Evolutionary conservation across 805 yeast species (phyloP).

Genomic region (Saccharomycopsis sp.): DNA sequence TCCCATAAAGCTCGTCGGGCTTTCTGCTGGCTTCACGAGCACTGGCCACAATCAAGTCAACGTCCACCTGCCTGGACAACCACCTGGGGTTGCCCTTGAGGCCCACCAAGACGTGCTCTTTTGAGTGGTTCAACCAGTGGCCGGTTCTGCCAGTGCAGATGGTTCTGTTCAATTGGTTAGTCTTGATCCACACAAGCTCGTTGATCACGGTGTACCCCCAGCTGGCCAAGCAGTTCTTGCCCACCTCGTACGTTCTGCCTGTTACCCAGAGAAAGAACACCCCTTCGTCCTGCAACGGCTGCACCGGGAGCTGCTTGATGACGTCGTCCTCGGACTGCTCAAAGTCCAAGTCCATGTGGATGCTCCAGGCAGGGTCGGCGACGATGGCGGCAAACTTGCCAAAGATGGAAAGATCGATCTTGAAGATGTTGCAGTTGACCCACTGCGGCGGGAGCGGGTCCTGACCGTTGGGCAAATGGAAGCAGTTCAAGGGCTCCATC

Average conservation of each 20-base stretch:
- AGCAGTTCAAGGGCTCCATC: slow-evolving; percentile 34
- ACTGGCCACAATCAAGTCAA: slow-evolving; percentile 69
- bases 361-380: slow-evolving; percentile 96
- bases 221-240: slow-evolving; percentile 59
- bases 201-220: slow-evolving; percentile 82
- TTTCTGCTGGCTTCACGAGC: slow-evolving; percentile 86
- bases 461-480: no score
- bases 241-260: slow-evolving; percentile 85
- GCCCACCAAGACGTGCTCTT: slow-evolving; percentile 84
- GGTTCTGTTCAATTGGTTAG: slow-evolving; percentile 79
- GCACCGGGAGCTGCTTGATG: slow-evolving; percentile 36
- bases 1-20: slow-evolving; percentile 80
- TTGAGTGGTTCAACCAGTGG: slow-evolving; percentile 93
- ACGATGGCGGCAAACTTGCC: slow-evolving; percentile 80
- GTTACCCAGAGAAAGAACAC: slow-evolving; percentile 86
- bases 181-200: slow-evolving; percentile 85
- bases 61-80: slow-evolving; percentile 57
- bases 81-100: slow-evolving; percentile 71
- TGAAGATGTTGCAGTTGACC: slow-evolving; percentile 77
- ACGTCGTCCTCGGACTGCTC: slow-evolving; percentile 1
- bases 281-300: slow-evolving; percentile 73
- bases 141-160: slow-evolving; percentile 95
- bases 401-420: slow-evolving; percentile 56
- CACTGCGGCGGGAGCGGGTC: slow-evolving; percentile 56
- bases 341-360: slow-evolving; percentile 59